A percentile compares a stretch with the other conserved stretches of the same genome.
These are phyloP conservation scores for Aspergillus clavatus DNA, from an alignment of 2,329 filamentous ascomycete species.

Conservation along the genomic window DNA sequence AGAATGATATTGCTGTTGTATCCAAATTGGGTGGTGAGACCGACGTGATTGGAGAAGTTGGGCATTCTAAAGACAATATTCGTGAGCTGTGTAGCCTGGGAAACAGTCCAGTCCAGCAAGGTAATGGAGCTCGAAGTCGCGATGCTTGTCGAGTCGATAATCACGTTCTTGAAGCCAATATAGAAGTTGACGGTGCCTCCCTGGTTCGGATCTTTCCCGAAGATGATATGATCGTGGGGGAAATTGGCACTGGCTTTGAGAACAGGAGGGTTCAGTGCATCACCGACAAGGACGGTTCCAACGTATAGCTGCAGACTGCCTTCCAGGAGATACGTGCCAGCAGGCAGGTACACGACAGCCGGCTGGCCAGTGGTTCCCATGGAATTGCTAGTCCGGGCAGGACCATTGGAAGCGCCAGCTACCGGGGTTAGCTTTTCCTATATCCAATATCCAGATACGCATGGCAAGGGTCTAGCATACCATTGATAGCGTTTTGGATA, in stretches of 20 bases:
- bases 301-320: constrained; percentile 24
- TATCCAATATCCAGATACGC: background rate
- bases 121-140: constrained; percentile 22
- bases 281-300: constrained; percentile 36
- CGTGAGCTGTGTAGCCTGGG: constrained; percentile 36
- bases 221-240: constrained; percentile 51
- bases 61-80: constrained; percentile 39
- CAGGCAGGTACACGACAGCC: constrained; percentile 28
- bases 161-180: constrained; percentile 36
- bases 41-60: constrained; percentile 26
- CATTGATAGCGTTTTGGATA: constrained; percentile 28
- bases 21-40: constrained; percentile 29
- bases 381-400: constrained; percentile 18
- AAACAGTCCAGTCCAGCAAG: constrained; percentile 38
- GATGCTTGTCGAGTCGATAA: constrained; percentile 34
- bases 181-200: constrained; percentile 33
- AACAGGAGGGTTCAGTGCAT: constrained; percentile 42
- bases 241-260: constrained; percentile 52
- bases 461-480: constrained; percentile 11
- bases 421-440: background rate
- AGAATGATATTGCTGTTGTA: constrained; percentile 25
- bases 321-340: constrained; percentile 26
- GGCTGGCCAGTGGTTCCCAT: constrained; percentile 30
- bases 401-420: constrained; percentile 24
- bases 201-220: constrained; percentile 40